A percentile compares a stretch with the other conserved stretches of the same genome.
phyloP scores from a whole-genome alignment of 2,329 filamentous ascomycete species.

The Cladosporium sp. region DNA sequence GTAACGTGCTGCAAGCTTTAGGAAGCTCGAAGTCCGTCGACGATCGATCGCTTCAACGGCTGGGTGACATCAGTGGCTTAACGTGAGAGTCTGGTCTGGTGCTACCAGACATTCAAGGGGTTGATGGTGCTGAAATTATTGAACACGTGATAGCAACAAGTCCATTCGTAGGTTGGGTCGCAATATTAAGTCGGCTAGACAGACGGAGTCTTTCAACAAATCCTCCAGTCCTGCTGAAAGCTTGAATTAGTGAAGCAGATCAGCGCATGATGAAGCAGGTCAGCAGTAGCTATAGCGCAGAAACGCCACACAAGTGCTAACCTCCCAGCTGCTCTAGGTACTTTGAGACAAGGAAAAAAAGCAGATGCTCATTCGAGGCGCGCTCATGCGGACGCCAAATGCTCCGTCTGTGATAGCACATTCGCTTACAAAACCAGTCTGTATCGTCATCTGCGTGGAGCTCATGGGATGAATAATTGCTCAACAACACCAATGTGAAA shows the following conservation, averaged over 20 bases:
- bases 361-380: not conserved
- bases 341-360: not conserved
- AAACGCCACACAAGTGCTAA: not conserved
- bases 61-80: not conserved
- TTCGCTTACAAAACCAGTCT: too few relatives aligned
- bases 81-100: not conserved
- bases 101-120: too few relatives aligned
- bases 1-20: not conserved
- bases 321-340: not conserved
- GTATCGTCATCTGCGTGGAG: not conserved
- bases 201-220: too few relatives aligned
- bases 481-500: too few relatives aligned
- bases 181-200: too few relatives aligned
- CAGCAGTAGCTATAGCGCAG: not conserved
- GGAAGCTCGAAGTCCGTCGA: not conserved
- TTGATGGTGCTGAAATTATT: too few relatives aligned
- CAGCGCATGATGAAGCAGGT: too few relatives aligned
- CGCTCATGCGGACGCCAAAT: not conserved
- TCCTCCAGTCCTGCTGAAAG: too few relatives aligned
- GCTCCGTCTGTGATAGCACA: not conserved
- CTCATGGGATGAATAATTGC: too few relatives aligned
- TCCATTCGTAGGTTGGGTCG: too few relatives aligned
- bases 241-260: too few relatives aligned
- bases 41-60: not conserved
- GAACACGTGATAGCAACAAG: too few relatives aligned